phyloP scores from a whole-genome alignment of 495 filamentous ascomycete species.

The Darksidea phi region DNA sequence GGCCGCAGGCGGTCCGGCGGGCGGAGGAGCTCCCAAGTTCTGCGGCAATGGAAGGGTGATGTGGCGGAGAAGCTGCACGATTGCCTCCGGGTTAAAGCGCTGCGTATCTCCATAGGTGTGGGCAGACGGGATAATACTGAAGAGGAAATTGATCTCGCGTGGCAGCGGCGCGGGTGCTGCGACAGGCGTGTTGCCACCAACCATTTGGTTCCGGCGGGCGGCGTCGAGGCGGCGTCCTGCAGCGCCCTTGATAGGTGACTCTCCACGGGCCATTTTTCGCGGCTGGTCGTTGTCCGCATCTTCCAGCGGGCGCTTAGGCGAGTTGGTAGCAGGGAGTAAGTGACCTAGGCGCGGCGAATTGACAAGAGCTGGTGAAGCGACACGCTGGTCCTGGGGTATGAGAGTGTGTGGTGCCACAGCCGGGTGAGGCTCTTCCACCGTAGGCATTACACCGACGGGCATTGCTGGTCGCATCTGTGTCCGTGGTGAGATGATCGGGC shows the following conservation, averaged over 20 bases:
- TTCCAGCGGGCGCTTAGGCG: conserved; percentile 73
- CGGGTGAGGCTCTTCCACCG: conserved; percentile 46
- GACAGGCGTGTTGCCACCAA: conserved; percentile 4
- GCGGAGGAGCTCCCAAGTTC: not conserved
- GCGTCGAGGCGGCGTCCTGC: conserved; percentile 81
- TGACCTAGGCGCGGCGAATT: conserved; percentile 56
- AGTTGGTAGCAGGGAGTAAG: conserved; percentile 54
- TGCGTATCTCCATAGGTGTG: conserved; percentile 62
- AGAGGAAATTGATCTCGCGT: conserved; percentile 74
- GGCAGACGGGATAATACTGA: conserved; percentile 78
- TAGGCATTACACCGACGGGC: conserved; percentile 43
- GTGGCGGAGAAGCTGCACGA: conserved; percentile 71
- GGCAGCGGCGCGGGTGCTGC: conserved; percentile 53
- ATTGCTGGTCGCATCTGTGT: conserved; percentile 68
- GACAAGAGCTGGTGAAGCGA: conserved; percentile 5
- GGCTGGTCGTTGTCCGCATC: conserved; percentile 66
- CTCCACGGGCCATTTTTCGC: conserved; percentile 76
- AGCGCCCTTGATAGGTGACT: conserved; percentile 82
- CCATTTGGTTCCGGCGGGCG: conserved; percentile 55
- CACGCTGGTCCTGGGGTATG: conserved; percentile 6
- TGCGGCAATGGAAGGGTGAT: conserved; percentile 40
- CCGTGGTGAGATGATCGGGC: conserved; percentile 76
- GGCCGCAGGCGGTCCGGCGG: not conserved
- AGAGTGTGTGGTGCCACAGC: conserved; percentile 1
- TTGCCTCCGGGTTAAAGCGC: conserved; percentile 65